A percentile compares a stretch with the other conserved stretches of the same genome.
These are phyloP conservation scores for Hura crepitans DNA, from an alignment of 441 rosid species.

Conservation along the genomic window DNA sequence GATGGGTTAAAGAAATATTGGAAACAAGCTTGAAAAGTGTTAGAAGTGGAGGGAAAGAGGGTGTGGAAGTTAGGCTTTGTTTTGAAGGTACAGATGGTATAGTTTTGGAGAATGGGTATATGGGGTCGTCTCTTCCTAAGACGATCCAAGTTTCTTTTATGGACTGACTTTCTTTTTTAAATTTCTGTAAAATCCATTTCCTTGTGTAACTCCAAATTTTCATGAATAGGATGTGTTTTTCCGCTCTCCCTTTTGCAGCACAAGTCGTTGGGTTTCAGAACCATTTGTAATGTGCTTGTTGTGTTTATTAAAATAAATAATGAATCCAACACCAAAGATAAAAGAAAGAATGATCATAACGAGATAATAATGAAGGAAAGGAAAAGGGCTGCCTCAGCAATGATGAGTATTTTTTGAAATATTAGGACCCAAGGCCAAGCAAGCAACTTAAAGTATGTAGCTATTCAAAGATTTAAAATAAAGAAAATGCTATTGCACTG, in stretches of 20 bases:
- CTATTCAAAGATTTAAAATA: too few relatives aligned
- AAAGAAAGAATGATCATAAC: background rate
- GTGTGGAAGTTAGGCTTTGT: slow-evolving; percentile 64
- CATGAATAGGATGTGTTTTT: slow-evolving; percentile 29
- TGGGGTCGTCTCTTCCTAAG: slow-evolving; percentile 72
- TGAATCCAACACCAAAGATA: too few relatives aligned
- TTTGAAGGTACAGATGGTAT: slow-evolving; percentile 47
- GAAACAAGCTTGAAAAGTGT: slow-evolving; percentile 51
- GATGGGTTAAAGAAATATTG: slow-evolving; percentile 67
- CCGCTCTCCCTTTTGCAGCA: background rate
- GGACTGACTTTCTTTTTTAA: slow-evolving; percentile 30
- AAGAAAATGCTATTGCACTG: too few relatives aligned
- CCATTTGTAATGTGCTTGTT: background rate
- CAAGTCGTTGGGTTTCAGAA: too few relatives aligned
- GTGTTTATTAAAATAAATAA: too few relatives aligned
- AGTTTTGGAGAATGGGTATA: slow-evolving; percentile 48
- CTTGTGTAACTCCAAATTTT: slow-evolving; percentile 30
- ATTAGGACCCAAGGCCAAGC: too few relatives aligned
- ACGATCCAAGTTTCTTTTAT: slow-evolving; percentile 56
- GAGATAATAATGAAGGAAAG: slow-evolving; percentile 15
- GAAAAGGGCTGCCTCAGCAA: slow-evolving; percentile 2
- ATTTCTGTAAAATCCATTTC: slow-evolving; percentile 44
- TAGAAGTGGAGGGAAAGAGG: slow-evolving; percentile 49
- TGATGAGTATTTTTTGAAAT: too few relatives aligned
- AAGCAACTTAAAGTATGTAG: too few relatives aligned